phyloP scores from a whole-genome alignment of 2,329 filamentous ascomycete species.

The Nemania sp. region DNA sequence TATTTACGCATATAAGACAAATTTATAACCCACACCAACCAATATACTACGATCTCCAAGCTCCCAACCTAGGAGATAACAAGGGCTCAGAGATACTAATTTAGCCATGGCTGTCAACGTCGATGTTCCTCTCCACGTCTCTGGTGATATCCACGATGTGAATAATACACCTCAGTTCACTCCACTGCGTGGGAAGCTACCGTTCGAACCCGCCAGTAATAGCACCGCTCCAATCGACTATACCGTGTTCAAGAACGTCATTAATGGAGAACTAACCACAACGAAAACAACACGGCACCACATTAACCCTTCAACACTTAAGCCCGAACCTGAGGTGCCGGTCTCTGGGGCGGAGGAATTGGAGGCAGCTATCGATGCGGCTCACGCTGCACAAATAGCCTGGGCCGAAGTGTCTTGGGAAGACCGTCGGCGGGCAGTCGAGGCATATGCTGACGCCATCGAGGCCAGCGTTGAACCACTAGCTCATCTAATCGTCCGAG shows the following conservation, averaged over 20 bases:
- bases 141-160: neutral
- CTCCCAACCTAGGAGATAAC: neutral
- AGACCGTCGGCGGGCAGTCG: slow-evolving; percentile 48
- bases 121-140: neutral
- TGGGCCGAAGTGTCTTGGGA: slow-evolving; percentile 57
- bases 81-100: neutral
- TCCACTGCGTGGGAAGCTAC: neutral
- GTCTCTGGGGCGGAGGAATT: slow-evolving; percentile 62
- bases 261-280: slow-evolving; percentile 59
- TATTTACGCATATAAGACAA: neutral
- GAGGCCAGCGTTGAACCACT: slow-evolving; percentile 35
- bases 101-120: slow-evolving; percentile 23
- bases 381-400: slow-evolving; percentile 58
- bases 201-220: neutral
- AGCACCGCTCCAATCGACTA: slow-evolving; percentile 12
- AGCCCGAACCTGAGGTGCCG: slow-evolving; percentile 63
- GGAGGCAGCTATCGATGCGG: slow-evolving; percentile 62
- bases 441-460: slow-evolving; percentile 40
- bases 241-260: slow-evolving; percentile 63
- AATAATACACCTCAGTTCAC: neutral
- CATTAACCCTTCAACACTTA: slow-evolving; percentile 63
- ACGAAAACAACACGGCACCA: slow-evolving; percentile 60
- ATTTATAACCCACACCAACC: neutral
- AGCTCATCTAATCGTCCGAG: slow-evolving; percentile 32
- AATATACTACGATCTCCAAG: neutral